Percentiles rank a stretch among this genome's conserved stretches.
Conservation (phyloP, 2,329 filamentous ascomycete species). For the Coleophoma crateriformis region DNA sequence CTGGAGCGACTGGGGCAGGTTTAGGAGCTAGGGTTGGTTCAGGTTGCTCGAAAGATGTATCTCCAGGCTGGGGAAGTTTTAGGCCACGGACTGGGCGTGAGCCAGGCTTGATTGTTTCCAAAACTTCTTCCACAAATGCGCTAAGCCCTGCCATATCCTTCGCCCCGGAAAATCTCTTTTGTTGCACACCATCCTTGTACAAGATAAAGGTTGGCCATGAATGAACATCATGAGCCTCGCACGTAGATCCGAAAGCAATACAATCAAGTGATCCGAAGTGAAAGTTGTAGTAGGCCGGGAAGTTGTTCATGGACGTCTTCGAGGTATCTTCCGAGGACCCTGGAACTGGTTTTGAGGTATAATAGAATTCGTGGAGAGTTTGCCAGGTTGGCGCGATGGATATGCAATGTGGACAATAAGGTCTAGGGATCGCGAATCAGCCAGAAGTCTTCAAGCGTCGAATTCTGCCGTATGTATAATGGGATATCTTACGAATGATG, state of each 20-base stretch:
- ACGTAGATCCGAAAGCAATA: conserved; percentile 74
- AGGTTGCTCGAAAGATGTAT: conserved; percentile 29
- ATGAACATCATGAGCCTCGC: conserved; percentile 58
- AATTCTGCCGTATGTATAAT: neutral
- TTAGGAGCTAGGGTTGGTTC: conserved; percentile 16
- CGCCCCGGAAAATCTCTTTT: conserved; percentile 58
- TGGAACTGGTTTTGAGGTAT: conserved; percentile 70
- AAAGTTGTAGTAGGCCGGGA: conserved; percentile 82
- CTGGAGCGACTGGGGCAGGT: conserved; percentile 16
- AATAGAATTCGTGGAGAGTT: conserved; percentile 84
- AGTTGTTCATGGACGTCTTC: conserved; percentile 47
- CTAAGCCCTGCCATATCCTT: conserved; percentile 64
- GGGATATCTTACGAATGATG: conserved; percentile 23
- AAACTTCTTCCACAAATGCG: conserved; percentile 64
- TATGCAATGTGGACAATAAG: conserved; percentile 24
- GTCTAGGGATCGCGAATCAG: conserved; percentile 12
- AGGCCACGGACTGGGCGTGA: conserved; percentile 55
- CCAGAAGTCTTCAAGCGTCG: neutral
- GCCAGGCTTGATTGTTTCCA: conserved; percentile 77
- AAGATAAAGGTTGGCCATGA: conserved; percentile 74
- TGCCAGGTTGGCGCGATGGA: conserved; percentile 78
- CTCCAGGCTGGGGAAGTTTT: conserved; percentile 67
- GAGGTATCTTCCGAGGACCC: conserved; percentile 28
- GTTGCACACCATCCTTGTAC: conserved; percentile 70
- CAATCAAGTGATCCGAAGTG: conserved; percentile 86